A percentile compares a stretch with the other conserved stretches of the same genome.
Evolutionary conservation across 2,329 filamentous ascomycete genomes (phyloP).

Genomic region (Talaromyces sp.): DNA sequence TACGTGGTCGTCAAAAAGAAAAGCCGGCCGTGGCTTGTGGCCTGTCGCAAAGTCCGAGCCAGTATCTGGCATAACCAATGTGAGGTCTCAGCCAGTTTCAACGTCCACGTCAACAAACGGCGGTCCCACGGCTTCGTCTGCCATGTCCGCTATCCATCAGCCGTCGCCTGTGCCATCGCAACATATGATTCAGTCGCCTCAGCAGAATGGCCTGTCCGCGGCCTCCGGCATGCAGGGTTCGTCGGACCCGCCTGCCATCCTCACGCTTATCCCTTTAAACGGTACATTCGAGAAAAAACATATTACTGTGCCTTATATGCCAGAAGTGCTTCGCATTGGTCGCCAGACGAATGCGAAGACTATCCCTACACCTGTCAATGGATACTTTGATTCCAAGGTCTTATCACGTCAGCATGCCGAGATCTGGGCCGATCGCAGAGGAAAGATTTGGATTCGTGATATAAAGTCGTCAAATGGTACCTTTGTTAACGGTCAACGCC

Average conservation of each 20-base stretch:
- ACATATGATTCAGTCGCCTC: constrained; percentile 59
- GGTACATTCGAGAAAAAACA: constrained; percentile 96
- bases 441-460: constrained; percentile 93
- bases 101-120: constrained; percentile 44
- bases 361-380: constrained; percentile 81
- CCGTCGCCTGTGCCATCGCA: constrained; percentile 63
- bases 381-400: constrained; percentile 97
- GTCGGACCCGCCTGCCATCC: constrained; percentile 64
- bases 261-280: constrained; percentile 85
- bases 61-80: constrained; percentile 57
- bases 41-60: constrained; percentile 62
- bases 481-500: constrained; percentile 85
- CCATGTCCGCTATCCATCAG: constrained; percentile 60
- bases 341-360: constrained; percentile 97
- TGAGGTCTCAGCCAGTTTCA: constrained; percentile 58
- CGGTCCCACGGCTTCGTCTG: constrained; percentile 55
- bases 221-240: constrained; percentile 37
- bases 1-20: constrained; percentile 43
- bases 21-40: constrained; percentile 53
- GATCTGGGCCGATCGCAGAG: constrained; percentile 78
- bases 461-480: constrained; percentile 98
- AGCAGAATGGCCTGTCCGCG: constrained; percentile 53
- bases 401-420: constrained; percentile 94
- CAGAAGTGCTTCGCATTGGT: constrained; percentile 91
- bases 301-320: constrained; percentile 84